Evolutionary conservation across 2,329 filamentous ascomycete genomes (phyloP).

Genomic region (Pleurostoma richardsiae): DNA sequence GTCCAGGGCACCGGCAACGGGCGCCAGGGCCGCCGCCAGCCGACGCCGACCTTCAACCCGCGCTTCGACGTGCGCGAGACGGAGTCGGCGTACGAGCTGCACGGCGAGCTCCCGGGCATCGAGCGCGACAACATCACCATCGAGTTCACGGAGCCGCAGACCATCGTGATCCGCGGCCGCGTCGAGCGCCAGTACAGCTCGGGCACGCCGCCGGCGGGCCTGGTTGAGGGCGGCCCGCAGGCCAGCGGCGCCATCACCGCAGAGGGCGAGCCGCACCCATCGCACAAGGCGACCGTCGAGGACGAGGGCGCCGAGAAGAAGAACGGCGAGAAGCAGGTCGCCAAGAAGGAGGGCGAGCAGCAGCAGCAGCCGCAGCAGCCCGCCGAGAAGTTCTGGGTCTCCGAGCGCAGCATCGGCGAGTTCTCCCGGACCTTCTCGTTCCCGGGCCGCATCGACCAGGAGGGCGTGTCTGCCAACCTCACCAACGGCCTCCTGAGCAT

Average conservation of each 20-base stretch:
- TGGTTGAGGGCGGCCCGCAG: slow-evolving; percentile 35
- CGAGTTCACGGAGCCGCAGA: slow-evolving; percentile 74
- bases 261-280: slow-evolving; percentile 23
- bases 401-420: slow-evolving; percentile 60
- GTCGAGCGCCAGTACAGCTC: slow-evolving; percentile 60
- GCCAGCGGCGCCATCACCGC: slow-evolving; percentile 35
- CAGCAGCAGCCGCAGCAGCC: slow-evolving; percentile 12
- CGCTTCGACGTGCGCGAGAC: slow-evolving; percentile 76
- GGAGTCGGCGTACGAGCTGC: slow-evolving; percentile 64
- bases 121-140: slow-evolving; percentile 69
- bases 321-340: slow-evolving; percentile 19
- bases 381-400: slow-evolving; percentile 59
- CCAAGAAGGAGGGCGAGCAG: slow-evolving; percentile 12
- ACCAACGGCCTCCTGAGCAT: slow-evolving; percentile 63
- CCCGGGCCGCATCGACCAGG: slow-evolving; percentile 57
- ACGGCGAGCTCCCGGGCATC: slow-evolving; percentile 75
- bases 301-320: slow-evolving; percentile 42
- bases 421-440: slow-evolving; percentile 68
- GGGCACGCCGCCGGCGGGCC: slow-evolving; percentile 43
- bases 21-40: slow-evolving; percentile 14
- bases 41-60: slow-evolving; percentile 59
- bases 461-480: slow-evolving; percentile 55
- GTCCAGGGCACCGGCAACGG: slow-evolving; percentile 14
- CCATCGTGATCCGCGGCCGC: slow-evolving; percentile 64
- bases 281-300: slow-evolving; percentile 60